Base-by-base conservation (phyloP, 139 green algal species). In the Nannochloris sp. region DNA sequence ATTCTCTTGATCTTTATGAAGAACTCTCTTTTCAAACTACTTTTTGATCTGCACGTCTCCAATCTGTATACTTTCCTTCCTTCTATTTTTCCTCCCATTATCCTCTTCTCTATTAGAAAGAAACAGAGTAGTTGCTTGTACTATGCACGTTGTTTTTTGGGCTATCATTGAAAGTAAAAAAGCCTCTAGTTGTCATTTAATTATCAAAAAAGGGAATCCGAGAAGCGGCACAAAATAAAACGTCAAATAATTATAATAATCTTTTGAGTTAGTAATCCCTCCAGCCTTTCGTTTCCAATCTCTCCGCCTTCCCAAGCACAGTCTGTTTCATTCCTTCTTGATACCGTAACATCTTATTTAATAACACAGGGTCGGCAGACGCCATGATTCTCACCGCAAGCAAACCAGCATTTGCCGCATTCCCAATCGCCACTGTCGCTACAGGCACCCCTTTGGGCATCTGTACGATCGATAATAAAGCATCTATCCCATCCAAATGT, bases 391-490 rank as follows among this genome's bases (percentile, higher is more conserved):
- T 79, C 30, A 83, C 78, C 3, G 92, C 94, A 29, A 98, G 80
- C 51, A 99, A 80, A 2, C 90, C 93, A 4, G 93, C 94, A 76
- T 99, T 99, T 30, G 86, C 80, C 7, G 93, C 82, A 63, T 97
- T 98, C 62, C 92, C 90, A 36, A 99, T 96, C 24, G 89, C 92
- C 7, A 99, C 93, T 2, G 94, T 99, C 1, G 93, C 94, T 6
- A 98, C 93, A 1, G 92, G 92, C 27, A 98, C 89, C 10, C 91
- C 93, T 57, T 81, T 78, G n/a, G 91, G 92, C 93, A 99, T 97
- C 79, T 92, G 87, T 13, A 96, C 83, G 61, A 98, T 97, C 46
- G 81, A 93, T 32, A 97, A 74, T 34, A 98, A 77, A 0, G 92
- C 90, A 65, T 99, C 94, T 54, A 98, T 31, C 58, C 94, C 94